Evolutionary conservation across 441 rosid species (phyloP).

Genomic region (Erysimum cheiri): DNA sequence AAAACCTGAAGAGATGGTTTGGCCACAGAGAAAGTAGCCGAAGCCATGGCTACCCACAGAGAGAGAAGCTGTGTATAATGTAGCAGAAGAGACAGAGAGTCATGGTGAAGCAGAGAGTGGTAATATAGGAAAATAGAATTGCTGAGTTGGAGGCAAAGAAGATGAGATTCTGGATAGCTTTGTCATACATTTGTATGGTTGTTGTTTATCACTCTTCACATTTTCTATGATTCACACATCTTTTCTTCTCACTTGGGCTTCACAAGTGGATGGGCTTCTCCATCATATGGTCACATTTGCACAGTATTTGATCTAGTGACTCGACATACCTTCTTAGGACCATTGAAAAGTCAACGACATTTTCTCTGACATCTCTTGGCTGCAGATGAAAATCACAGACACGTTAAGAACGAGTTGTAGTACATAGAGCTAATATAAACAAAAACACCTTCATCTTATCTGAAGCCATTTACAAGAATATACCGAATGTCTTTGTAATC

Average conservation of each 20-base stretch:
- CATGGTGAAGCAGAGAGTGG: slow-evolving; percentile 31
- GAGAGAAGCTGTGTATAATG: slow-evolving; percentile 26
- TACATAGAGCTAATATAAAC: neutral
- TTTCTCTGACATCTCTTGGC: slow-evolving; percentile 25
- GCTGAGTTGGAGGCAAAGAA: slow-evolving; percentile 51
- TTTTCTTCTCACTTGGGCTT: slow-evolving; percentile 46
- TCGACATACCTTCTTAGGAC: slow-evolving; percentile 29
- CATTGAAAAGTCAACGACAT: slow-evolving; percentile 18
- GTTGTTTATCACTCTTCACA: slow-evolving; percentile 50
- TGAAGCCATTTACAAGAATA: slow-evolving; percentile 9
- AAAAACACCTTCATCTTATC: neutral
- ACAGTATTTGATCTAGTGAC: neutral
- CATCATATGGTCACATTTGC: slow-evolving; percentile 31
- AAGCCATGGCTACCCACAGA: slow-evolving; percentile 69
- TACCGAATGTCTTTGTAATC: neutral
- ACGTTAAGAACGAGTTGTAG: neutral
- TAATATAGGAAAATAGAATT: slow-evolving; percentile 37
- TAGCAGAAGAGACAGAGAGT: slow-evolving; percentile 37
- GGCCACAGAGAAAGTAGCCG: slow-evolving; percentile 91
- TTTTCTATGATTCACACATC: slow-evolving; percentile 33
- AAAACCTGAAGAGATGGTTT: slow-evolving; percentile 87
- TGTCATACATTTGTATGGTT: slow-evolving; percentile 69
- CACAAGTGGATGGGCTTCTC: slow-evolving; percentile 39
- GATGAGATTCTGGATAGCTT: slow-evolving; percentile 92
- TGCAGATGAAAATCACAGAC: slow-evolving; percentile 29